Evolutionary conservation across 2,329 filamentous ascomycete species (phyloP).

Genomic region (Nemania serpens): DNA sequence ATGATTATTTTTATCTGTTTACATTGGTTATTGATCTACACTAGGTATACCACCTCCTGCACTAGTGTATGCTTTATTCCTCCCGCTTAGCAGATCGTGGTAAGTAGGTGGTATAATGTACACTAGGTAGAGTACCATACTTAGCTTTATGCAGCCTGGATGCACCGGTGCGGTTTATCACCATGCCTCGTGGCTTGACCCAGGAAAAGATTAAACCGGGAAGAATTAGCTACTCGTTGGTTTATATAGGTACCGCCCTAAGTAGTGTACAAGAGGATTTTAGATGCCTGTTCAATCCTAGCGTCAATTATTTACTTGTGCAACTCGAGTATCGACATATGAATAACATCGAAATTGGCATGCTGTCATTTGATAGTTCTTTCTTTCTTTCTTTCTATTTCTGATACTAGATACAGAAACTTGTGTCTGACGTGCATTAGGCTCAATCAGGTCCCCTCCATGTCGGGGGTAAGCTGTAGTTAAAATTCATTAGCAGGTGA

Average conservation of each 20-base stretch:
- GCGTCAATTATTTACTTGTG: conserved; percentile 6
- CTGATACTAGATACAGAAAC: too few relatives aligned
- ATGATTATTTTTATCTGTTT: conserved; percentile 2
- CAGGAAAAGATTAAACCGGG: not conserved
- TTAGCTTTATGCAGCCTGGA: conserved; percentile 8
- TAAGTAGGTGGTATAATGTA: not conserved
- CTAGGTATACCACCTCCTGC: not conserved
- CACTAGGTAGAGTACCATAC: not conserved
- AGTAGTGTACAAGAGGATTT: too few relatives aligned
- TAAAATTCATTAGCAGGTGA: too few relatives aligned
- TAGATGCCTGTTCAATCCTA: conserved; percentile 16
- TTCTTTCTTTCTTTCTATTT: not conserved
- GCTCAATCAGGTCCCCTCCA: too few relatives aligned
- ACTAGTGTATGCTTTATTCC: too few relatives aligned
- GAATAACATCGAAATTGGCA: too few relatives aligned
- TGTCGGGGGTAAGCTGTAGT: too few relatives aligned
- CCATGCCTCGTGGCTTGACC: conserved; percentile 10
- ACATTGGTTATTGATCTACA: not conserved
- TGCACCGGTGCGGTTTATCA: conserved; percentile 8
- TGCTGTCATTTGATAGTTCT: not conserved
- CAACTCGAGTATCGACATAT: not conserved
- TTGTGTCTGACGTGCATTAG: too few relatives aligned
- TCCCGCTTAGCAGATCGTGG: too few relatives aligned
- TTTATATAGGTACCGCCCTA: not conserved
- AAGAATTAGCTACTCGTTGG: not conserved